A percentile compares a stretch with the other conserved stretches of the same genome.
phyloP scores from a whole-genome alignment of 768 basidiomycete species.

The Tephrocybe sp. region DNA sequence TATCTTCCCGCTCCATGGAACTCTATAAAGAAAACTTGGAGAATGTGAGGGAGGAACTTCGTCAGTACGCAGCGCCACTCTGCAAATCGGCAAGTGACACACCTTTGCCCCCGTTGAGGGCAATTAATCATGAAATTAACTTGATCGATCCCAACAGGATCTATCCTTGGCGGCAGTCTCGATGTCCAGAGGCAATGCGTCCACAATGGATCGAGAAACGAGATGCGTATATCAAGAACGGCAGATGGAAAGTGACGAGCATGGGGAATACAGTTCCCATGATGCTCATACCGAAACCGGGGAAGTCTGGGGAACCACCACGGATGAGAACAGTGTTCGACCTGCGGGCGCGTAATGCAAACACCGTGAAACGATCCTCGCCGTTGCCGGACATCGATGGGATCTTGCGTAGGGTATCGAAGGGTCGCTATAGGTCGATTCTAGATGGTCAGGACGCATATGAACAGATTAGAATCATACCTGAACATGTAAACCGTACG shows the following conservation, averaged over 20 bases:
- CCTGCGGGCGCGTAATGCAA: slow-evolving; percentile 31
- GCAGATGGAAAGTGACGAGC: slow-evolving; percentile 28
- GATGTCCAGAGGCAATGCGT: slow-evolving; percentile 36
- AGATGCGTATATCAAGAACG: slow-evolving; percentile 25
- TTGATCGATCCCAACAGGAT: slow-evolving; percentile 26
- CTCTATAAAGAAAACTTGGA: slow-evolving; percentile 10
- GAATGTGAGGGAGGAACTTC: slow-evolving; percentile 15
- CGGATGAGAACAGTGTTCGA: slow-evolving; percentile 35
- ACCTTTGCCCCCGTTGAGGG: slow-evolving; percentile 29
- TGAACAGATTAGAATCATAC: slow-evolving; percentile 32
- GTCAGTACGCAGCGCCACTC: background rate
- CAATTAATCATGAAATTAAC: slow-evolving; percentile 26
- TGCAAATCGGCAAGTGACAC: slow-evolving; percentile 20
- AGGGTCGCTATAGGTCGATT: slow-evolving; percentile 24
- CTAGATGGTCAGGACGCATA: slow-evolving; percentile 40
- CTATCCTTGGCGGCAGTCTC: slow-evolving; percentile 32
- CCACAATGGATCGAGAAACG: slow-evolving; percentile 28
- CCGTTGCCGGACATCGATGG: slow-evolving; percentile 35
- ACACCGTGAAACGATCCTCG: slow-evolving; percentile 30
- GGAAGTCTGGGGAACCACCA: slow-evolving; percentile 20
- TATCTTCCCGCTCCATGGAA: slow-evolving; percentile 9
- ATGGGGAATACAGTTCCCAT: slow-evolving; percentile 34
- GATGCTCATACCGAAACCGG: slow-evolving; percentile 25
- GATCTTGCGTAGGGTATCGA: slow-evolving; percentile 30
- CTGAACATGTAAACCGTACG: slow-evolving; percentile 22